phyloP scores from a whole-genome alignment of 129 eudicot genomes.

The Helianthus tuberosus region DNA sequence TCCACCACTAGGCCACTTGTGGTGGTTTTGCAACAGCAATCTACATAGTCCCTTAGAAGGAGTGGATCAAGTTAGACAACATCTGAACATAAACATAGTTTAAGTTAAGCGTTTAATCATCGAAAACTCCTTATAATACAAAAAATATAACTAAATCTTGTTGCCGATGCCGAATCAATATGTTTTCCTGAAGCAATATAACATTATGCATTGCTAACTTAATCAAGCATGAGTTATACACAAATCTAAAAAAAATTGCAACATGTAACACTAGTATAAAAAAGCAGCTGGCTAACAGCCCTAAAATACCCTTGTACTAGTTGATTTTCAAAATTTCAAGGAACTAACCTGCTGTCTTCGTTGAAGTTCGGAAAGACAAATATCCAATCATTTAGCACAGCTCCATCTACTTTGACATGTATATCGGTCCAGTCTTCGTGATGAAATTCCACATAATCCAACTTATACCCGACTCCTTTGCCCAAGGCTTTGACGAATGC shows the following conservation, averaged over 20 bases:
- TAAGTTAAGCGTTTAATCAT: too few relatives aligned
- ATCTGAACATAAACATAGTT: conserved; percentile 1
- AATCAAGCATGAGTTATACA: too few relatives aligned
- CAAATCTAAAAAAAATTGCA: too few relatives aligned
- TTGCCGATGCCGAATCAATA: too few relatives aligned
- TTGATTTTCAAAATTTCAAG: not conserved
- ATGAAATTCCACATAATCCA: conserved; percentile 65
- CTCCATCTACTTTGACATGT: conserved; percentile 57
- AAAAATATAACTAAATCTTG: too few relatives aligned
- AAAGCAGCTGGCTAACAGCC: not conserved
- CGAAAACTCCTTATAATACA: too few relatives aligned
- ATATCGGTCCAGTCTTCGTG: conserved; percentile 67
- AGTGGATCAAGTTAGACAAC: not conserved
- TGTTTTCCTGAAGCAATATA: too few relatives aligned
- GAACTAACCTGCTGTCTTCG: conserved; percentile 59
- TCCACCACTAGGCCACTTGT: too few relatives aligned
- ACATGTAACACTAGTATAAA: not conserved
- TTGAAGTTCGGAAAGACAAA: conserved; percentile 66
- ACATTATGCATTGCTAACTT: too few relatives aligned
- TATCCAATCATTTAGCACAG: conserved; percentile 65
- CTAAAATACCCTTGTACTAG: not conserved
- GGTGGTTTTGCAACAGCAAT: too few relatives aligned
- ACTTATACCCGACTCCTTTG: conserved; percentile 62
- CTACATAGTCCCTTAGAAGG: conserved; percentile 34
- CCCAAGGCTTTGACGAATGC: conserved; percentile 89